Percentiles rank a stretch among this genome's conserved stretches.
These are phyloP conservation scores for Plasmodium malariae DNA, from an alignment of 169 alveolate species.

Conservation along the genomic window DNA sequence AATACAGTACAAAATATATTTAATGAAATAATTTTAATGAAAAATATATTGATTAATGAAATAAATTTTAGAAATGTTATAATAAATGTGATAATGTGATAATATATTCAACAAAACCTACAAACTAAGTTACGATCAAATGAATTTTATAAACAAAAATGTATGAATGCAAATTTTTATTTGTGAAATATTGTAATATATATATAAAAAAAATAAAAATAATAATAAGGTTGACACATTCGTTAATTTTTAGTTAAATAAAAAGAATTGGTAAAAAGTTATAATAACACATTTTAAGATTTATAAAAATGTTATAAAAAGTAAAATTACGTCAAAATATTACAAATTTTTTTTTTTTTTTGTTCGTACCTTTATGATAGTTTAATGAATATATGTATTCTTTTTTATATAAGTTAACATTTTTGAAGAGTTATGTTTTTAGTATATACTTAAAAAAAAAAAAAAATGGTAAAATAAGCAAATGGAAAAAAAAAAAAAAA, in stretches of 20 bases:
- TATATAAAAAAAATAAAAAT: conserved; percentile 18
- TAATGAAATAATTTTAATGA: not conserved
- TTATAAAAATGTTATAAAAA: not conserved
- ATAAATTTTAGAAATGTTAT: too few species aligned
- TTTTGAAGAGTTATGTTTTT: too few species aligned
- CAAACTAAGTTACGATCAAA: conserved; percentile 8
- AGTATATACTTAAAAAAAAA: too few species aligned
- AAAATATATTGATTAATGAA: too few species aligned
- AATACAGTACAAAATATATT: not conserved
- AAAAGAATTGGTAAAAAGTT: not conserved
- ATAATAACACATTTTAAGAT: not conserved
- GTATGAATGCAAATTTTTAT: not conserved
- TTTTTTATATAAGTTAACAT: too few species aligned
- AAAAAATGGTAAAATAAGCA: too few species aligned
- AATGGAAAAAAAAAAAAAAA: too few species aligned
- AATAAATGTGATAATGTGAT: not conserved
- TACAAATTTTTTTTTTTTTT: not conserved
- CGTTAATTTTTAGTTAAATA: not conserved
- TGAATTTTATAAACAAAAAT: not conserved
- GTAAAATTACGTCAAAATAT: not conserved
- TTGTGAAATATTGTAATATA: not conserved
- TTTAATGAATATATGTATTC: too few species aligned
- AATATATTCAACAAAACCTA: conserved; percentile 6
- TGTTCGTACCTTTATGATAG: too few species aligned
- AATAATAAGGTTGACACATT: not conserved